Base-by-base conservation (phyloP, 164 flowering plant species). In the Buxus sempervirens region DNA sequence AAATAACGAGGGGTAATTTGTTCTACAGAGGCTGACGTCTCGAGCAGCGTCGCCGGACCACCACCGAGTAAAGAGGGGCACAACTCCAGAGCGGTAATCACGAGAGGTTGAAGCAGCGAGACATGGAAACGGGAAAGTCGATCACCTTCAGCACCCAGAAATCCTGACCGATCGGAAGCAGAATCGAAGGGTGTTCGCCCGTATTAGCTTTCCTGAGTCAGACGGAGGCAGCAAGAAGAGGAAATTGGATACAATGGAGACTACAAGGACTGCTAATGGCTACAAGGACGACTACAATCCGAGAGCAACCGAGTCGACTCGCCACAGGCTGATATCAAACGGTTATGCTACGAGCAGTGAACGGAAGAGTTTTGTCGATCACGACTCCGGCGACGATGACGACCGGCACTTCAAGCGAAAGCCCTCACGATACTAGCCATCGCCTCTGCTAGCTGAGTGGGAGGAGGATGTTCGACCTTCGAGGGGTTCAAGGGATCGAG, bases 321-420 rank as follows among this genome's bases (percentile, higher is more conserved):
- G 70, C 54, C 81, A 76, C 54, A 73, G 70, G 64, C 27, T 73
- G 0, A 22, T 74, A 0, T 56, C 80, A 0, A 84, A 87, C 67
- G 85, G 84, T 16, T 79, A 80, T 51, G 80, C 41, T n/a, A 22
- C 41, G 58, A 54, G 70, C 32, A 60, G 73, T 5, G 56, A 36
- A 36, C 48, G 63, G 54, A 74, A 28, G 64, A 68, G 62, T 19
- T 12, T 23, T 2, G 28, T 22, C 4, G 75, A 88, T n/a, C 75
- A 83, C 9, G 91, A 84, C 54, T 88, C 93, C 2, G 88, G 95
- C 49, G 97, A 88, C n/a, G n/a, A n/a, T 21, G 97, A 91, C 5
- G 97, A 91, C 18, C 64, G 90, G 72, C 96, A 91, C 70, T 90
- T 88, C 72, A 90, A 90, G 83, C 83, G 96, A 78, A 84, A 79